Conservation (phyloP, 805 yeast genomes). For the Komagataella phaffii region DNA sequence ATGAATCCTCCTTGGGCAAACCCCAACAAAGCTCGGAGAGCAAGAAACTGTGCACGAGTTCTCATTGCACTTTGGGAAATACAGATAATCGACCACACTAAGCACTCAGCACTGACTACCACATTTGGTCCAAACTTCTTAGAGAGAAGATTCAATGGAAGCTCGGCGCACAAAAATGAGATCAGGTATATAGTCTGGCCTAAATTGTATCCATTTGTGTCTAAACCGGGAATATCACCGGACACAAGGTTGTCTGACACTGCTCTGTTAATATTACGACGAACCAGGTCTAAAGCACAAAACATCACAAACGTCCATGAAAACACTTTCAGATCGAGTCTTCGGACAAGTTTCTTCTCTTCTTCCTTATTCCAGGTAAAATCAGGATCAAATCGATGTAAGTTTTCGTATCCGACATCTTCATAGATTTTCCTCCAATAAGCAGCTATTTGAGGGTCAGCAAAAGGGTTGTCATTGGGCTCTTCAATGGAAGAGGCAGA, state of each 20-base stretch:
- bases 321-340: conserved; percentile 8
- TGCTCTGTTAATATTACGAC: conserved; percentile 37
- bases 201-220: conserved; percentile 25
- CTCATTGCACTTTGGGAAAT: conserved; percentile 20
- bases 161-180: conserved; percentile 19
- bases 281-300: conserved; percentile 29
- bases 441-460: conserved; percentile 31
- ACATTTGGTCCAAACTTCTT: conserved; percentile 35
- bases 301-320: conserved; percentile 5
- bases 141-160: conserved; percentile 21
- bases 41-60: conserved; percentile 11
- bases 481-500: neutral
- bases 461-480: conserved; percentile 17
- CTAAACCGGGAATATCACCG: conserved; percentile 24
- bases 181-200: conserved; percentile 28
- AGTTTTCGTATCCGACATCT: conserved; percentile 14
- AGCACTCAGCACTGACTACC: conserved; percentile 33
- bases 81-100: conserved; percentile 24
- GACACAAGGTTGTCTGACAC: conserved; percentile 32
- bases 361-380: conserved; percentile 9
- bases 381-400: conserved; percentile 5
- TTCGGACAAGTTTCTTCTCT: conserved; percentile 5
- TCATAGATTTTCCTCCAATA: conserved; percentile 33
- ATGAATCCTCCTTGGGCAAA: conserved; percentile 27
- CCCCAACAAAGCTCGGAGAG: conserved; percentile 24